Base-by-base conservation (phyloP, 179 eudicot species). In the Spinacia oleracea region DNA sequence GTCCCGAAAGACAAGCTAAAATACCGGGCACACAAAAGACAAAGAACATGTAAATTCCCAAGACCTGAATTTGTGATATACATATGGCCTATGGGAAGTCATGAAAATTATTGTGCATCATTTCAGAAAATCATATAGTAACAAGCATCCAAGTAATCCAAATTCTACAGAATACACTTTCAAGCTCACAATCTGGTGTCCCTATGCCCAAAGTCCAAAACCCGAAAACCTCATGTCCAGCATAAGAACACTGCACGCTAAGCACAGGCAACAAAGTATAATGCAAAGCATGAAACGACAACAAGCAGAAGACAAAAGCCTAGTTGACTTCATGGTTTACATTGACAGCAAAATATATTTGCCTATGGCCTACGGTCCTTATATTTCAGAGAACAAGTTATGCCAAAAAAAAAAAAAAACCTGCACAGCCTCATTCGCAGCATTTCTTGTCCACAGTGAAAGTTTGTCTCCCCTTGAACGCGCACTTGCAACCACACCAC, bases 401-500 rank as follows among this genome's bases (percentile, higher is more conserved):
- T 5, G 53, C 43, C 43, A 35, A 29, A 62, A 35, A 55, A 35
- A 4, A 0, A 56, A 31, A 66, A 38, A 31, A 84, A 93, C 98
- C 97, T 96, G 98, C 76, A 85, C 93, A 84, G 99, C 92, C 83
- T 96, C 99, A 76, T 96, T 96, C 34, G 91, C 76, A 8, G 98
- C 96, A 77, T 88, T 90, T 83, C 84, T 96, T 72, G 99, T 94
- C 99, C 99, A 96, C 78, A 96, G 32, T 21, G 99, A 85, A 75
- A 96, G 87, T 73, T 94, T 96, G 84, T 94, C 99, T 55, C 88
- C 91, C 79, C 91, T 94, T 73, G 77, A 89, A 67, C 99, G 98
- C 63, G 92, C 97, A 78, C 96, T 94, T 60, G 96, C 99, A 76
- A 96, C 99, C 70, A 96, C 96, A 67, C 99, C 99, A 79, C 99